Conservation (phyloP, 2,329 filamentous ascomycete species). For the Xylaria sp. region DNA sequence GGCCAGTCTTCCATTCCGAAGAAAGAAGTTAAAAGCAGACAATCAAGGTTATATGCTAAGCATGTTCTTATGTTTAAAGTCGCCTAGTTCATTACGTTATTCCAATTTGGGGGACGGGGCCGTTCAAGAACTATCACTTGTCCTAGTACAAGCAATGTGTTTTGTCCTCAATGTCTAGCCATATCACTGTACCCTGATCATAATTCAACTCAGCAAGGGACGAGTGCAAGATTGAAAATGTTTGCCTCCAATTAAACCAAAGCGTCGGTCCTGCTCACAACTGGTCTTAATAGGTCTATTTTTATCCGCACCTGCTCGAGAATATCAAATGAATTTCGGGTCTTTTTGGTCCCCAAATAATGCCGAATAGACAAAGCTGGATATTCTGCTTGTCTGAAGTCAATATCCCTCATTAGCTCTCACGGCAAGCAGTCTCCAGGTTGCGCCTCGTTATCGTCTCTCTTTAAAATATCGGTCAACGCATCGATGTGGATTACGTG, state of each 20-base stretch:
- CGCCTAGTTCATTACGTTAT: too few relatives aligned
- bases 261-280: not conserved
- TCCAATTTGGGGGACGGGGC: not conserved
- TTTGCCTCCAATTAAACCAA: not conserved
- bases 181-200: not conserved
- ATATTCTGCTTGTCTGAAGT: conserved; percentile 27
- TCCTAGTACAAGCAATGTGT: not conserved
- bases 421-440: not conserved
- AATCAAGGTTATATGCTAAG: too few relatives aligned
- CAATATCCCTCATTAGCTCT: conserved; percentile 1
- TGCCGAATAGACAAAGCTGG: conserved; percentile 19
- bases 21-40: too few relatives aligned
- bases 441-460: conserved; percentile 7
- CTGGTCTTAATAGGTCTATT: conserved; percentile 30
- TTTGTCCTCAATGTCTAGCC: not conserved
- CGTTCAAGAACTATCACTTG: too few relatives aligned
- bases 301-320: conserved; percentile 30
- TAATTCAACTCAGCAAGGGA: not conserved
- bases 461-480: conserved; percentile 6
- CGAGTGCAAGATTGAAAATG: conserved; percentile 1
- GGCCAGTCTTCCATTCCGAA: too few relatives aligned
- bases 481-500: not conserved
- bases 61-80: too few relatives aligned
- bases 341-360: conserved; percentile 25
- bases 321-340: conserved; percentile 33